Evolutionary conservation across 352 stramenopile species (phyloP), one percentile per base, ranked within the genome.

Genomic region (Phytophthora citricola): DNA sequence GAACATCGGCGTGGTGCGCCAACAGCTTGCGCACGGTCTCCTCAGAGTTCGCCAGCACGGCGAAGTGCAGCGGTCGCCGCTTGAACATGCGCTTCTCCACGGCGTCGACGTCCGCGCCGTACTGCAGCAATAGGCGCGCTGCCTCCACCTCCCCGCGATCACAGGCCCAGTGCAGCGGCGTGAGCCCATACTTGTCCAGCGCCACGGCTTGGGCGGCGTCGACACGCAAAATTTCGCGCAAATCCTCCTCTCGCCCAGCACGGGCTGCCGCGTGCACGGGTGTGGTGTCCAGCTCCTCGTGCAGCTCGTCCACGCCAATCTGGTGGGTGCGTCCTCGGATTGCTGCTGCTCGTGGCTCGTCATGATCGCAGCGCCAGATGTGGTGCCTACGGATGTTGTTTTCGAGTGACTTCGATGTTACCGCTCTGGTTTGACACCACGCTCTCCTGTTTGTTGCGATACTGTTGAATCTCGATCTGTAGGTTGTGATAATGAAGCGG

Each of bases 131-230:
- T 22, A 81, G 60, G 17, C 49, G 29, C 5, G 66, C 69, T 5
- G 66, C 57, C 2, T 34, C 66, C 1, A 49, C 50, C n/a, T 91
- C 58, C 9, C 76, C 81, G 22, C 80, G 73, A 29, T 93, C 85
- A 27, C 79, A 81, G 9, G 83, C 79, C 85, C 85, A 93, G 69
- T 93, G 83, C 58, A 93, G 65, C 29, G 81, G 64, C 32, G 83
- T 91, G 58, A 93, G 73, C 1, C 71, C 71, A 66, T 92, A 93
- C 73, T 92, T 90, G 75, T 92, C 84, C 15, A 72, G 63, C 53
- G 68, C 57, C 38, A 65, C 8, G 32, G 75, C 64, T 48, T 83
- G 69, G 22, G 59, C 31, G 12, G 43, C 29, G 15, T 87, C 73
- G 3, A 69, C 63, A 3, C 52, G 57, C 49, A 83, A 65, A 45